A percentile compares a stretch with the other conserved stretches of the same genome.
Evolutionary conservation across 139 green algal species (phyloP).

Genomic region (Closterium sp.): DNA sequence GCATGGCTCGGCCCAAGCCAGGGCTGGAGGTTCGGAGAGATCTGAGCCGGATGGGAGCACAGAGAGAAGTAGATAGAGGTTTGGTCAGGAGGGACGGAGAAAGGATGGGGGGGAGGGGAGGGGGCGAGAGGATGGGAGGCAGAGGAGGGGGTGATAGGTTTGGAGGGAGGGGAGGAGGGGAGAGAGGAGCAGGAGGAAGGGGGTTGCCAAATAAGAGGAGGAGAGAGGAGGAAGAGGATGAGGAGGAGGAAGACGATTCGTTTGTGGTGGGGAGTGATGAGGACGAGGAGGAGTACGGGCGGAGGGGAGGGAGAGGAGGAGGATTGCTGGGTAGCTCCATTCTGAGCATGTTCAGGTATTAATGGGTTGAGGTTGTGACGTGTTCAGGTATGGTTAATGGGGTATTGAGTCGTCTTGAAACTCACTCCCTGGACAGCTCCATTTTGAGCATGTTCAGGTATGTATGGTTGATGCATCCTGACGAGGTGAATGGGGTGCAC

Average conservation of each 20-base stretch:
- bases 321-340: neutral
- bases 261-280: neutral
- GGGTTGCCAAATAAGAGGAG: neutral
- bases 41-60: neutral
- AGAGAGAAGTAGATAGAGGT: neutral
- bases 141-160: neutral
- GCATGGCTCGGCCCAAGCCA: neutral
- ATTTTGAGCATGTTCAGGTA: no score
- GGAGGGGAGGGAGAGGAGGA: neutral
- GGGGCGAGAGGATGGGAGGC: neutral
- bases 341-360: neutral
- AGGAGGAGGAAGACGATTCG: neutral
- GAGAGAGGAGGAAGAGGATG: constrained; percentile 4
- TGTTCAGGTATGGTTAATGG: neutral
- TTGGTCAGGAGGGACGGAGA: neutral
- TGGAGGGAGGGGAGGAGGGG: constrained; percentile 4
- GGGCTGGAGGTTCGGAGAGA: neutral
- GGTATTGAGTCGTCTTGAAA: no score
- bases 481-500: no score
- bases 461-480: no score
- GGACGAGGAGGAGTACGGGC: neutral
- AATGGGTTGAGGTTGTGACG: neutral
- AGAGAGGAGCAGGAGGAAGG: neutral
- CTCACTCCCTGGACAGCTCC: no score
- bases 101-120: neutral